Evolutionary conservation across 352 stramenopile species (phyloP), one percentile per base, ranked within the genome.

Genomic region (Halophytophthora polymorphica): DNA sequence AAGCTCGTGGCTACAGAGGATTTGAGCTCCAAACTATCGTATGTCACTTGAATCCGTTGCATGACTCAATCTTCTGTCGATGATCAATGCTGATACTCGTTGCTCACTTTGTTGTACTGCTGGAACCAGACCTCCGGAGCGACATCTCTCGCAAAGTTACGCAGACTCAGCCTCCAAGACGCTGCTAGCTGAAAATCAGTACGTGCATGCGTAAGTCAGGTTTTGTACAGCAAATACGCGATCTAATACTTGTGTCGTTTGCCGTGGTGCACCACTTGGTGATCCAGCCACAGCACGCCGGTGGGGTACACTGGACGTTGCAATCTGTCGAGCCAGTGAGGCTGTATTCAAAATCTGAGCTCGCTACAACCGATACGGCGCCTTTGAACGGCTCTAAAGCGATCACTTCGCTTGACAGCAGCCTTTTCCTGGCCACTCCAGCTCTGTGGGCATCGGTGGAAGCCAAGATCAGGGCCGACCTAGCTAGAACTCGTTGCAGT

Each of bases 111-210:
- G 19, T 34, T 58, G 4, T 18, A 33, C 1, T 25, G 1, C 23
- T 51, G 15, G 37, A 3, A 25, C 3, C 37, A 85, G 77, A 12
- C 65, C 60, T 15, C 72, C 74, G 1, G 67, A 80, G 35, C 60
- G 61, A 7, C 73, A 90, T 58, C 45, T 92, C 11, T 38, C 66
- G 1, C 58, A 83, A 29, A 70, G 72, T 17, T 92, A 83, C 45
- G 39, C 62, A n/a, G 75, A 79, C 47, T 50, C 71, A 13, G 57
- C 66, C 6, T 67, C 71, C 49, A 92, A 92, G 52, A 78, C 61
- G 2, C 57, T 92, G 8, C 42, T 90, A 13, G 28, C 62, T 2
- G 82, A 90, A 36, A 92, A 90, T 41, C 69, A 86, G 82, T 92
- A 74, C 50, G 75, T 83, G 31, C n/a, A 37, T 45, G 19, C 2